Evolutionary conservation across 148 eudicot species (phyloP), one percentile per base, ranked within the genome.

Genomic region (Fagopyrum homotropicum): DNA sequence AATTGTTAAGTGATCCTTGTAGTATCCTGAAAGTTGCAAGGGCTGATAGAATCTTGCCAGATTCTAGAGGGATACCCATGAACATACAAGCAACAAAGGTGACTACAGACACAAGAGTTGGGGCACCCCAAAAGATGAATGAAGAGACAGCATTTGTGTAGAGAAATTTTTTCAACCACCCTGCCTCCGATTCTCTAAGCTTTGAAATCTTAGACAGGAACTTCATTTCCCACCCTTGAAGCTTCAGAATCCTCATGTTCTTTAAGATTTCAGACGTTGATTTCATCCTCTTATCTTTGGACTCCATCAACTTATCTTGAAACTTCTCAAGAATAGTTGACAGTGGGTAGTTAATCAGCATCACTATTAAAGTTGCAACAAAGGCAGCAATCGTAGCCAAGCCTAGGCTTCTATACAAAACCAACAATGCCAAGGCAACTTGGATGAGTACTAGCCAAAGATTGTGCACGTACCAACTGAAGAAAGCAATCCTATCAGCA

Each of bases 381-480:
- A 89, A 59, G 10, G 90, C 81, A 46, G 90, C 87, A 63, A 89
- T 29, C 5, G 90, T 77, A 22, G 90, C 88, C 75, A 89, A 79
- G n/a, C 92, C 92, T 1, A 89, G 79, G 81, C 80, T 84, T 52
- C 55, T 86, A 73, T 86, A 89, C 70, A 89, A 70, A 52, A 89
- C 81, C 17, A 54, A 46, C 64, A 89, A 69, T 3, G 92, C 90
- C 69, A 89, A 49, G 12, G 35, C 80, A 45, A 89, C 82, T 74
- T 89, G 92, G 57, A 89, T 1, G n/a, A 85, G 9, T 2, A 86
- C 87, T 80, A 86, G 74, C 90, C 90, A 89, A 19, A 88, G 87
- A 81, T 89, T 87, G 76, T 89, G 92, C 88, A 89, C 68, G 69
- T 81, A 89, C 90, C 85, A 86, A 75, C 78, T 75, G 68, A 89